Evolutionary conservation across 1,139 yeast genomes (phyloP).

Genomic region (Lodderomyces metapsilosis): DNA sequence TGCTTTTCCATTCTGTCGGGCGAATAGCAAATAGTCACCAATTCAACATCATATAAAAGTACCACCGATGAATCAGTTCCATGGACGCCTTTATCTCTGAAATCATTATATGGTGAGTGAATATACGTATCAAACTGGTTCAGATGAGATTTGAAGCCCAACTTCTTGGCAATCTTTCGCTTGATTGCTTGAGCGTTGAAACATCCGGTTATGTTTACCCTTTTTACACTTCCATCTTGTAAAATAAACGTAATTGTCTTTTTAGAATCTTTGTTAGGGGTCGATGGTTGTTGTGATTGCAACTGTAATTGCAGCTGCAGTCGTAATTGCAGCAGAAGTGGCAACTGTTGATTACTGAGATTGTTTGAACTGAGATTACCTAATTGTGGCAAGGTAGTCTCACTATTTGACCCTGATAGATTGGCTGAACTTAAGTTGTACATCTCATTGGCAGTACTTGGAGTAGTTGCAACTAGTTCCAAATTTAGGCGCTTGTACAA

Average conservation of each 20-base stretch:
- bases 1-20: constrained; percentile 69
- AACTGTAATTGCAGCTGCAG: constrained; percentile 1
- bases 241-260: constrained; percentile 62
- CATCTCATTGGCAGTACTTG: neutral
- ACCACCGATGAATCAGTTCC: constrained; percentile 30
- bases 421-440: neutral
- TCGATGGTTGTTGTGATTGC: neutral
- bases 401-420: constrained; percentile 14
- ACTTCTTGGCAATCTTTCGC: constrained; percentile 61
- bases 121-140: constrained; percentile 44
- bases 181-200: constrained; percentile 80
- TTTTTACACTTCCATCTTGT: constrained; percentile 72
- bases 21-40: constrained; percentile 79
- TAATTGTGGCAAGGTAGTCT: constrained; percentile 16
- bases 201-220: constrained; percentile 76
- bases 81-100: constrained; percentile 11
- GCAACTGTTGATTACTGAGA: constrained; percentile 2
- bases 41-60: constrained; percentile 70
- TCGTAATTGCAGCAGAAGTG: constrained; percentile 1
- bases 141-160: constrained; percentile 48
- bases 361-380: constrained; percentile 3
- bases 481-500: constrained; percentile 16
- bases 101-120: constrained; percentile 19
- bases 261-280: constrained; percentile 31
- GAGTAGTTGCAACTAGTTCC: neutral